These are phyloP conservation scores for Aphanomyces cochlioides DNA, from an alignment of 352 stramenopile genomes.

Conservation along the genomic window DNA sequence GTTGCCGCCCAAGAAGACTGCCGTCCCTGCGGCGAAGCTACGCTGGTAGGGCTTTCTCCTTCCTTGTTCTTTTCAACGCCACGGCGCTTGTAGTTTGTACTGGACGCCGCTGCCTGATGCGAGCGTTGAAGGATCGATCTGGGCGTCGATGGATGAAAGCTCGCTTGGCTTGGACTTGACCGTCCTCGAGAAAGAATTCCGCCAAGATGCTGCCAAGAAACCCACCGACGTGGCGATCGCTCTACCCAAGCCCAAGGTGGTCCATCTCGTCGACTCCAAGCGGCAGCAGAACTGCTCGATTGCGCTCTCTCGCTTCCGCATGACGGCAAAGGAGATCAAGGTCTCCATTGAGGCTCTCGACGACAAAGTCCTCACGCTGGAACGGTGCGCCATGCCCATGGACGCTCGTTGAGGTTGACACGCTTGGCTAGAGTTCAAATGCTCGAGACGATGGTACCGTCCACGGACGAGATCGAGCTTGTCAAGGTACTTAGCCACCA, in stretches of 20 bases:
- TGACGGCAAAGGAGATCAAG: constrained; percentile 26
- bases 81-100: constrained; percentile 7
- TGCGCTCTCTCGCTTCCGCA: constrained; percentile 33
- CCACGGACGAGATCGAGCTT: constrained; percentile 29
- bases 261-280: constrained; percentile 37
- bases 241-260: constrained; percentile 22
- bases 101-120: constrained; percentile 13
- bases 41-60: background rate
- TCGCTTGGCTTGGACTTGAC: constrained; percentile 12
- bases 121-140: constrained; percentile 23
- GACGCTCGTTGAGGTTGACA: background rate
- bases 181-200: constrained; percentile 1
- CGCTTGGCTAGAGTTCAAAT: constrained; percentile 24
- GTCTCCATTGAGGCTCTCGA: constrained; percentile 32
- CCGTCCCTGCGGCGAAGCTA: background rate
- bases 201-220: constrained; percentile 2
- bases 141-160: constrained; percentile 17
- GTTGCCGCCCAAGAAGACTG: constrained; percentile 13
- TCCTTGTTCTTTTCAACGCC: background rate
- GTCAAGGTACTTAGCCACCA: constrained; percentile 38
- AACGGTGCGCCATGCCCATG: constrained; percentile 14
- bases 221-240: background rate
- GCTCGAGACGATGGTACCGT: constrained; percentile 32
- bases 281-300: constrained; percentile 42
- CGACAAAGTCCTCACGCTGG: constrained; percentile 29